phyloP scores from a whole-genome alignment of 2,329 filamentous ascomycete species.

The Penicillium sp. region DNA sequence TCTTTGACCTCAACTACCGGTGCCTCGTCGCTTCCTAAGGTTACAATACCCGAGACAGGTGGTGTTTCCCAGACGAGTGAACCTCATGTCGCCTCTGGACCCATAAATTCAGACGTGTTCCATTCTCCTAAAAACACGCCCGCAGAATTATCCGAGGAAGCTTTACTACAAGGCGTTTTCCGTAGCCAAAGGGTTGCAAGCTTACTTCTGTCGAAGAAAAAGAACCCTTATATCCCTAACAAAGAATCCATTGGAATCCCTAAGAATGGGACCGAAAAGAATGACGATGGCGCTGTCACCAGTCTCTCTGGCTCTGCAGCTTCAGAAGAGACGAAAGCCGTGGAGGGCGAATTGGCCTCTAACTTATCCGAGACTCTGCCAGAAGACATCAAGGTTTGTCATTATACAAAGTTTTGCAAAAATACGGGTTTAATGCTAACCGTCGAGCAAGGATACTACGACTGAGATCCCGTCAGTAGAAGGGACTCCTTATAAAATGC shows the following conservation, averaged over 20 bases:
- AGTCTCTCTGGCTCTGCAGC: background rate
- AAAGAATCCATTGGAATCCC: conserved; percentile 7
- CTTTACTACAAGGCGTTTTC: conserved; percentile 61
- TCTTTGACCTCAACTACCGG: conserved; percentile 45
- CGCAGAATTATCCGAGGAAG: conserved; percentile 41
- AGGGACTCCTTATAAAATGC: conserved; percentile 61
- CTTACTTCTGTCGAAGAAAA: conserved; percentile 42
- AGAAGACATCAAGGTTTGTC: conserved; percentile 2
- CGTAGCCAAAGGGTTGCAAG: conserved; percentile 56
- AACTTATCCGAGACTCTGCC: background rate
- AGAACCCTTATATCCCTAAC: conserved; percentile 16
- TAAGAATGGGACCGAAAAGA: background rate
- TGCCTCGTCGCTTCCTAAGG: conserved; percentile 50
- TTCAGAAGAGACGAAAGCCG: background rate
- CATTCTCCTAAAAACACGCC: conserved; percentile 32
- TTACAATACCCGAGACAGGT: conserved; percentile 53
- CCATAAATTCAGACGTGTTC: conserved; percentile 55
- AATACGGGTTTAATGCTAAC: conserved; percentile 13
- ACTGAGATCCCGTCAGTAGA: conserved; percentile 15
- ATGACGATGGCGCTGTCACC: background rate
- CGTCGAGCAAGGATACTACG: conserved; percentile 25
- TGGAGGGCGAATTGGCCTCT: background rate
- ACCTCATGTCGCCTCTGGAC: conserved; percentile 25
- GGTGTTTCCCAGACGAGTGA: conserved; percentile 44
- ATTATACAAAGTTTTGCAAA: background rate